phyloP scores from a whole-genome alignment of 805 yeast genomes.

The Pichia gijzeniarum region DNA sequence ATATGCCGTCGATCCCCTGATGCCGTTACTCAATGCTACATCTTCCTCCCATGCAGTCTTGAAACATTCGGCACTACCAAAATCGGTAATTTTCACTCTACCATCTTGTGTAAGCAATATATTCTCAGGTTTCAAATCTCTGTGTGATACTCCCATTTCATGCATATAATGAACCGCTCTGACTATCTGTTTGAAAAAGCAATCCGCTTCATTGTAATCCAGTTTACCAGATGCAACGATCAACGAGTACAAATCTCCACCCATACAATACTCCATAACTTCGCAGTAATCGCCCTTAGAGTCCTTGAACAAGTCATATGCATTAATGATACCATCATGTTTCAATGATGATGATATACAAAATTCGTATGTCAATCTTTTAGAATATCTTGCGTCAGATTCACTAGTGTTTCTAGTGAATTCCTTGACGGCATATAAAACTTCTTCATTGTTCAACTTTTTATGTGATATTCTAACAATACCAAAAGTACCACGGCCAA shows the following conservation, averaged over 20 bases:
- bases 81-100: slow-evolving; percentile 74
- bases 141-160: slow-evolving; percentile 81
- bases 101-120: slow-evolving; percentile 68
- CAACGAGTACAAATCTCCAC: slow-evolving; percentile 73
- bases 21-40: slow-evolving; percentile 64
- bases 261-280: slow-evolving; percentile 80
- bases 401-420: slow-evolving; percentile 60
- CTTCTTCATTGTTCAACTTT: slow-evolving; percentile 36
- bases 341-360: slow-evolving; percentile 74
- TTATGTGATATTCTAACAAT: slow-evolving; percentile 86
- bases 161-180: slow-evolving; percentile 87
- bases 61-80: slow-evolving; percentile 81
- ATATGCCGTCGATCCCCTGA: slow-evolving; percentile 84
- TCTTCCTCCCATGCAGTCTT: slow-evolving; percentile 78
- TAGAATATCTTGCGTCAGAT: slow-evolving; percentile 57
- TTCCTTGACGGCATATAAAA: slow-evolving; percentile 81
- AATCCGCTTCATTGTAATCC: slow-evolving; percentile 81
- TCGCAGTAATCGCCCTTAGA: slow-evolving; percentile 79
- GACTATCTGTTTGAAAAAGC: slow-evolving; percentile 76
- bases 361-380: slow-evolving; percentile 74
- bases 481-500: slow-evolving; percentile 93
- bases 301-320: slow-evolving; percentile 72
- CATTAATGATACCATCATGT: slow-evolving; percentile 70
- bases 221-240: slow-evolving; percentile 72
- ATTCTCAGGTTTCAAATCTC: slow-evolving; percentile 88